Evolutionary conservation across 2,329 filamentous ascomycete species (phyloP).

Genomic region (Colletotrichum sp.): DNA sequence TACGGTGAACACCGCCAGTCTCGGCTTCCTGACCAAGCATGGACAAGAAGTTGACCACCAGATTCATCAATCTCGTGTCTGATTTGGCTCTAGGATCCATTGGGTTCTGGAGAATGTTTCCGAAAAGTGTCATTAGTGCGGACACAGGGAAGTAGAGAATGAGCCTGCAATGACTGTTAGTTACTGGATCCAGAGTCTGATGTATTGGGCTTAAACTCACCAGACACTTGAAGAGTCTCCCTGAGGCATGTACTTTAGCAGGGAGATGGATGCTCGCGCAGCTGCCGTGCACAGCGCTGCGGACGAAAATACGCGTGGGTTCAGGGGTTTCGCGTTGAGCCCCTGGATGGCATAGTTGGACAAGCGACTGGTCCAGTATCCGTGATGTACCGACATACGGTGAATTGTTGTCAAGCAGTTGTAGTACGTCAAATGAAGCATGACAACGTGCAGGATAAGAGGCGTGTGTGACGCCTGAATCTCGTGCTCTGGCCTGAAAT

Average conservation of each 20-base stretch:
- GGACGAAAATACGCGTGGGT: conserved; percentile 92
- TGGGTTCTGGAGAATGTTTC: conserved; percentile 95
- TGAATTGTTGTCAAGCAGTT: conserved; percentile 98
- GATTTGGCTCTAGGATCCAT: conserved; percentile 86
- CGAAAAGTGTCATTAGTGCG: conserved; percentile 91
- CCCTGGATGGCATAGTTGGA: conserved; percentile 96
- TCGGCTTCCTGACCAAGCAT: conserved; percentile 89
- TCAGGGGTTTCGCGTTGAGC: conserved; percentile 86
- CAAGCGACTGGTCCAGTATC: conserved; percentile 95
- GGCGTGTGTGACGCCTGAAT: conserved; percentile 93
- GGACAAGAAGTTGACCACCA: conserved; percentile 90
- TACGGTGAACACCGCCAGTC: conserved; percentile 88
- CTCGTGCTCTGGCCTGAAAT: conserved; percentile 96
- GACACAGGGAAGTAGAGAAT: conserved; percentile 97
- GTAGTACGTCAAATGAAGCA: conserved; percentile 96
- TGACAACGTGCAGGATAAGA: conserved; percentile 91
- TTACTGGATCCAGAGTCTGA: background rate
- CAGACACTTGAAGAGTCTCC: conserved; percentile 95
- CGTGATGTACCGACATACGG: conserved; percentile 97
- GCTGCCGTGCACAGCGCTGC: conserved; percentile 92
- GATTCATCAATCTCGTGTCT: conserved; percentile 88
- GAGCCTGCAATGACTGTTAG: conserved; percentile 60
- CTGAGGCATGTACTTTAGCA: conserved; percentile 95
- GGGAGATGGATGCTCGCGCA: conserved; percentile 87
- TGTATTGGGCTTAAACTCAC: conserved; percentile 57